phyloP scores from a whole-genome alignment of 192 early-diverging fungal genomes.

The Allomyces macrogynus region DNA sequence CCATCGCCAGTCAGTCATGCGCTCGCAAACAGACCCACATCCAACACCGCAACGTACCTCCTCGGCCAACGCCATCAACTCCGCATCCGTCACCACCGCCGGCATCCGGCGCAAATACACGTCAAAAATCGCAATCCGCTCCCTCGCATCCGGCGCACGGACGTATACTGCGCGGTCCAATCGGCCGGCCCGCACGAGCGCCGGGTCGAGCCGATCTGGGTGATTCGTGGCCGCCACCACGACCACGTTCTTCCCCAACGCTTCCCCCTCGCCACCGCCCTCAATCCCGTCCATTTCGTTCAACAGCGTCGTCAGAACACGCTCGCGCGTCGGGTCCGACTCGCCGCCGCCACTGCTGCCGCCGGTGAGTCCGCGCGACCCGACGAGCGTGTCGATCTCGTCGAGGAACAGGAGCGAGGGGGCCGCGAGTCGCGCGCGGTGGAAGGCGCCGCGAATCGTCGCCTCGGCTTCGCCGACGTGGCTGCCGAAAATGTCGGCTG shows the following conservation, averaged over 20 bases:
- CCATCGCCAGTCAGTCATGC: no score
- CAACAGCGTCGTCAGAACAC: constrained; percentile 50
- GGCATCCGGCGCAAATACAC: not conserved
- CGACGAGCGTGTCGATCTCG: constrained; percentile 91
- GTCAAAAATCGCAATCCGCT: not conserved
- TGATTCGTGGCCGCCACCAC: constrained; percentile 77
- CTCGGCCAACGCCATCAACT: no score
- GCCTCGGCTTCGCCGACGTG: constrained; percentile 74
- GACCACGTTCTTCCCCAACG: constrained; percentile 20
- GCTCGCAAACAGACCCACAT: no score
- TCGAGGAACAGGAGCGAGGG: constrained; percentile 91
- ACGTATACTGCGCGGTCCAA: constrained; percentile 63
- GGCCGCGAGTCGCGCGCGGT: constrained; percentile 48
- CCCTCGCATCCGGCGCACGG: not conserved
- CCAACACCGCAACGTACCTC: no score
- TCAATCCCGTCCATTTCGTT: constrained; percentile 91
- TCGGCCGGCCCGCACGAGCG: constrained; percentile 59
- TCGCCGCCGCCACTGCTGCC: constrained; percentile 6
- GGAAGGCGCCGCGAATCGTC: constrained; percentile 57
- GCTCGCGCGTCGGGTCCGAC: constrained; percentile 52
- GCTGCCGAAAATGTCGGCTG: constrained; percentile 51
- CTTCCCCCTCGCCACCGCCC: constrained; percentile 27
- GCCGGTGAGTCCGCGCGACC: constrained; percentile 42
- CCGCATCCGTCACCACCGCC: not conserved
- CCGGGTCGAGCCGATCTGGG: constrained; percentile 70